These are phyloP conservation scores for Fusarium longipes DNA, from an alignment of 2,329 filamentous ascomycete species.

Conservation along the genomic window DNA sequence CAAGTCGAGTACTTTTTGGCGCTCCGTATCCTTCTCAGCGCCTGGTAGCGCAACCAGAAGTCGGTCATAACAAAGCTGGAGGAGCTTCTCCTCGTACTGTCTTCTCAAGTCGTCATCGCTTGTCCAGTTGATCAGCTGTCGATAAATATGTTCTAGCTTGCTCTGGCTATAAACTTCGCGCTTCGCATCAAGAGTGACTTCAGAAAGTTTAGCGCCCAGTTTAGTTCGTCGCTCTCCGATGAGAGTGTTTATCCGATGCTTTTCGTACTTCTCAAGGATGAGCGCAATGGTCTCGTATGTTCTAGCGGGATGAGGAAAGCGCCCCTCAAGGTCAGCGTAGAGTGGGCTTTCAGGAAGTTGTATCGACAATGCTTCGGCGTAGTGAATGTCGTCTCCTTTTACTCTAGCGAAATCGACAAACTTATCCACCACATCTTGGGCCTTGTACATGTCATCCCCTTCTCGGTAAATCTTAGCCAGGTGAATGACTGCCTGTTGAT, in stretches of 20 bases:
- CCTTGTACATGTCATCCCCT: slow-evolving; percentile 71
- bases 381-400: slow-evolving; percentile 77
- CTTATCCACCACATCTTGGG: slow-evolving; percentile 78
- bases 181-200: slow-evolving; percentile 89
- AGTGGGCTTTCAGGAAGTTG: slow-evolving; percentile 83
- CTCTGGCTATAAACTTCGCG: slow-evolving; percentile 82
- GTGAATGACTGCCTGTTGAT: slow-evolving; percentile 77
- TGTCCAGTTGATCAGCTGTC: slow-evolving; percentile 89
- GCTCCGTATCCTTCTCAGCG: slow-evolving; percentile 74
- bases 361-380: slow-evolving; percentile 79
- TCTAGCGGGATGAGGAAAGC: slow-evolving; percentile 80
- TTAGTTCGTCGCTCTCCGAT: slow-evolving; percentile 90
- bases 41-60: slow-evolving; percentile 75
- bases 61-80: slow-evolving; percentile 83
- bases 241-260: slow-evolving; percentile 86
- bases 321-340: slow-evolving; percentile 85
- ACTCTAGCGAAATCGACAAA: slow-evolving; percentile 79
- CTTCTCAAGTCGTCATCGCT: slow-evolving; percentile 86
- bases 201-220: slow-evolving; percentile 82
- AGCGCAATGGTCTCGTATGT: slow-evolving; percentile 87
- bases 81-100: slow-evolving; percentile 88
- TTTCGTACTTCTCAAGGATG: slow-evolving; percentile 86
- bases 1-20: slow-evolving; percentile 77
- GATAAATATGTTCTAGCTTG: slow-evolving; percentile 82
- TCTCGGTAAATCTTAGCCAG: slow-evolving; percentile 80